Evolutionary conservation across 192 early-diverging fungal species (phyloP).

Genomic region (Coemansia sp.): DNA sequence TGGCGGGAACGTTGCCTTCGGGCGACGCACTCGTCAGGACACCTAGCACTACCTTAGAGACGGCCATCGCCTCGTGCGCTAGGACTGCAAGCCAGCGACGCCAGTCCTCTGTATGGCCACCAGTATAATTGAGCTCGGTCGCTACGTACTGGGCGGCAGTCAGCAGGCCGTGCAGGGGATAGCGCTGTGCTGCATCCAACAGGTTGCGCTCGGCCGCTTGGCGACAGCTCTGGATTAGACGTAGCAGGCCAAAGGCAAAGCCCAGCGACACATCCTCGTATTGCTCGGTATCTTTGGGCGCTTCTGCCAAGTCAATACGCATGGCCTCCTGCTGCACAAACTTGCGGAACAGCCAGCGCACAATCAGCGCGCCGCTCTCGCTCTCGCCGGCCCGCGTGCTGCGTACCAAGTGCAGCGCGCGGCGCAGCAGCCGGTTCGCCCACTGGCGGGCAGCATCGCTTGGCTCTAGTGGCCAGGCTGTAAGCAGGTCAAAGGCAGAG

Average conservation of each 20-base stretch:
- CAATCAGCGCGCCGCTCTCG: constrained; percentile 74
- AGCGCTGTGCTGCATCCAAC: constrained; percentile 43
- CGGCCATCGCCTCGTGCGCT: constrained; percentile 48
- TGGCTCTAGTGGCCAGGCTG: constrained; percentile 59
- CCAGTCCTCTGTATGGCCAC: constrained; percentile 48
- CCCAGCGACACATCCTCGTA: constrained; percentile 2
- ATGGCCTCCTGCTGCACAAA: constrained; percentile 55
- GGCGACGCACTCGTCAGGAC: constrained; percentile 75
- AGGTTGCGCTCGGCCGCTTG: constrained; percentile 44
- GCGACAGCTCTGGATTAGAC: constrained; percentile 10
- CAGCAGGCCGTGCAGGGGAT: constrained; percentile 57
- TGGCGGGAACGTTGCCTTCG: constrained; percentile 84
- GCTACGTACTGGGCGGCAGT: constrained; percentile 56
- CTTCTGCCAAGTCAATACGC: constrained; percentile 4
- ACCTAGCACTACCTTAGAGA: constrained; percentile 57
- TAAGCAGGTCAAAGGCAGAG: constrained; percentile 66
- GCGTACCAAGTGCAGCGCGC: constrained; percentile 56
- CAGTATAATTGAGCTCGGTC: constrained; percentile 54
- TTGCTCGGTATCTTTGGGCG: neutral
- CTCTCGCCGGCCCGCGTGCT: constrained; percentile 73
- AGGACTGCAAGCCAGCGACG: constrained; percentile 43
- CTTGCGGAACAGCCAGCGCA: constrained; percentile 72
- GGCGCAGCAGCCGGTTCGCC: constrained; percentile 52
- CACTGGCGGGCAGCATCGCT: constrained; percentile 48
- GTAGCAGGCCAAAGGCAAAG: constrained; percentile 24